Conservation (phyloP, 257 asterid species). For the Capsicum pubescens region DNA sequence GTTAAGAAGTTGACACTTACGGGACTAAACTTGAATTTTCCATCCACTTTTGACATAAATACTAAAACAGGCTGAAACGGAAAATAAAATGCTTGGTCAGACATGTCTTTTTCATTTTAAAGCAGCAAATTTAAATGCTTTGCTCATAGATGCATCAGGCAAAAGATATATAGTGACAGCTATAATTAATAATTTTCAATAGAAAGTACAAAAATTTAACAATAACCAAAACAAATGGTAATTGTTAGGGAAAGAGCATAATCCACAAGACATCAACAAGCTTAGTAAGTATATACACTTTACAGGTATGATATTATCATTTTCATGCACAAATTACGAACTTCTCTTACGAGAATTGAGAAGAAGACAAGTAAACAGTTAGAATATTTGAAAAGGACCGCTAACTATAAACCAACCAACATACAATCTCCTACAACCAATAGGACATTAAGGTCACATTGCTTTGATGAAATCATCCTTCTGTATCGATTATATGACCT, state of each 20-base stretch:
- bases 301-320: background rate
- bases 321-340: background rate
- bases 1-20: slow-evolving; percentile 95
- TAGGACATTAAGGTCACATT: slow-evolving; percentile 65
- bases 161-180: slow-evolving; percentile 4
- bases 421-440: slow-evolving; percentile 77
- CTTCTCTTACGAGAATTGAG: background rate
- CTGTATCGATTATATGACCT: slow-evolving; percentile 74
- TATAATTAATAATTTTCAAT: background rate
- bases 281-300: background rate
- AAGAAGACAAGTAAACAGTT: slow-evolving; percentile 2
- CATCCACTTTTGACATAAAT: slow-evolving; percentile 96
- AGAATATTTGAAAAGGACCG: background rate
- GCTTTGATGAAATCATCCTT: slow-evolving; percentile 70
- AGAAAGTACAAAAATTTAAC: background rate
- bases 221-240: background rate
- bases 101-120: slow-evolving; percentile 24
- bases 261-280: slow-evolving; percentile 8
- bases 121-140: background rate
- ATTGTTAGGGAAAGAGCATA: slow-evolving; percentile 11
- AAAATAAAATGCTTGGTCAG: slow-evolving; percentile 34
- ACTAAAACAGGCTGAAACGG: slow-evolving; percentile 81
- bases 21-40: slow-evolving; percentile 94
- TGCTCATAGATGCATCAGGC: background rate
- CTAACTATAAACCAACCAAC: slow-evolving; percentile 75